These are phyloP conservation scores for Aphelidium insulamus DNA, from an alignment of 371 early-diverging fungal species.

Conservation along the genomic window DNA sequence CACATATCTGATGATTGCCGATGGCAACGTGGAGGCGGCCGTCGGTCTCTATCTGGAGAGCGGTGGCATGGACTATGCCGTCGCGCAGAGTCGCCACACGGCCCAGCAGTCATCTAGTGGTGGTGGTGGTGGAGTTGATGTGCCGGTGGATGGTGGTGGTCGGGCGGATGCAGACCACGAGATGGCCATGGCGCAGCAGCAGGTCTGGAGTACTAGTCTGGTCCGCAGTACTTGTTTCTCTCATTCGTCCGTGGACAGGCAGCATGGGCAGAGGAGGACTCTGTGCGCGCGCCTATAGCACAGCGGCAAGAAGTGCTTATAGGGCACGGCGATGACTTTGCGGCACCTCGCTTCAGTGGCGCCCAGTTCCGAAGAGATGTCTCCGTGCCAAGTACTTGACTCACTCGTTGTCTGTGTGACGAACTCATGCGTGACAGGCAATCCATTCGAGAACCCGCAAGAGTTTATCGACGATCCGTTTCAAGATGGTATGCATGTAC, in stretches of 20 bases:
- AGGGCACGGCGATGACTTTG: slow-evolving; percentile 10
- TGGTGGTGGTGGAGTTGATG: too few relatives aligned
- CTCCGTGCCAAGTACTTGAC: background rate
- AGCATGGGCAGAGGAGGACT: slow-evolving; percentile 10
- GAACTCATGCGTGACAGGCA: slow-evolving; percentile 6
- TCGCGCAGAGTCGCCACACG: slow-evolving; percentile 1
- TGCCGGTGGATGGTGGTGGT: too few relatives aligned
- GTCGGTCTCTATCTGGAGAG: slow-evolving; percentile 34
- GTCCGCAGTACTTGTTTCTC: too few relatives aligned
- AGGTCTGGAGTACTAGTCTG: too few relatives aligned
- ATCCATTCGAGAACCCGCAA: background rate
- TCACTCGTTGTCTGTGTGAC: background rate
- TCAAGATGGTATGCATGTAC: background rate
- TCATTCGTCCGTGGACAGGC: slow-evolving; percentile 21
- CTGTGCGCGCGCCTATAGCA: slow-evolving; percentile 52
- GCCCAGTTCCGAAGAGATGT: background rate
- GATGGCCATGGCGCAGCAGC: slow-evolving; percentile 21
- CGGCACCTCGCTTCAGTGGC: too few relatives aligned
- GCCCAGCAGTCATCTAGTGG: slow-evolving; percentile 4
- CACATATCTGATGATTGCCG: too few relatives aligned
- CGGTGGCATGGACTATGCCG: slow-evolving; percentile 17
- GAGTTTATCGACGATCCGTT: slow-evolving; percentile 6
- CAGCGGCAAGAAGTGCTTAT: slow-evolving; percentile 46
- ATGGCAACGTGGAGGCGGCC: slow-evolving; percentile 30
- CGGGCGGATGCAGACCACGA: slow-evolving; percentile 6